A percentile compares a stretch with the other conserved stretches of the same genome.
Conservation (phyloP, 176 grass and related monocot genomes). For the Carex kokanica region DNA sequence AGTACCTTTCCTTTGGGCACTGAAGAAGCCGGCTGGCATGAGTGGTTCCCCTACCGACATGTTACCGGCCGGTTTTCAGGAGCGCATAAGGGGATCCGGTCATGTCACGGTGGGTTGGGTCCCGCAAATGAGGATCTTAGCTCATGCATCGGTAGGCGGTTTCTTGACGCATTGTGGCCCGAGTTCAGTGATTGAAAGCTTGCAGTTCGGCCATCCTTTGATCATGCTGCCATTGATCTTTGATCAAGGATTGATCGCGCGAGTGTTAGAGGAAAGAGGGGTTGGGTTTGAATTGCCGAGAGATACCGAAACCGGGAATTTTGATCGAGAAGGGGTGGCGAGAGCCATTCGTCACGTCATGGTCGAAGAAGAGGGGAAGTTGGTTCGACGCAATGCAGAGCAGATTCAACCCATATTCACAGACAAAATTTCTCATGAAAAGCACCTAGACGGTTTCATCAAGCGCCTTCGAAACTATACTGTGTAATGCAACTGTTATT, state of each 20-base stretch:
- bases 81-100: slow-evolving; percentile 14
- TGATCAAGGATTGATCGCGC: slow-evolving; percentile 33
- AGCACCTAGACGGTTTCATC: slow-evolving; percentile 29
- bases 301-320: slow-evolving; percentile 15
- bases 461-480: slow-evolving; percentile 9
- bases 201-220: slow-evolving; percentile 32
- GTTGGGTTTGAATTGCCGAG: slow-evolving; percentile 33
- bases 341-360: slow-evolving; percentile 28
- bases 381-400: slow-evolving; percentile 17
- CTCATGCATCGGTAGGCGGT: slow-evolving; percentile 26
- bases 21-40: not conserved
- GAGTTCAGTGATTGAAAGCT: slow-evolving; percentile 37
- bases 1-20: slow-evolving; percentile 42
- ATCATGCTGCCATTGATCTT: slow-evolving; percentile 35
- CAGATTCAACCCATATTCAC: slow-evolving; percentile 5
- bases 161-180: slow-evolving; percentile 44
- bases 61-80: not conserved
- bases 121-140: slow-evolving; percentile 37
- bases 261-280: not conserved
- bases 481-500: not conserved
- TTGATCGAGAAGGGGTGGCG: slow-evolving; percentile 21
- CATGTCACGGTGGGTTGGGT: slow-evolving; percentile 29
- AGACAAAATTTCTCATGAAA: slow-evolving; percentile 21
- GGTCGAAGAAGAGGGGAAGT: slow-evolving; percentile 24
- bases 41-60: not conserved